Conservation (phyloP, 371 early-diverging fungal genomes). For the Syncephalastrum racemosum region DNA sequence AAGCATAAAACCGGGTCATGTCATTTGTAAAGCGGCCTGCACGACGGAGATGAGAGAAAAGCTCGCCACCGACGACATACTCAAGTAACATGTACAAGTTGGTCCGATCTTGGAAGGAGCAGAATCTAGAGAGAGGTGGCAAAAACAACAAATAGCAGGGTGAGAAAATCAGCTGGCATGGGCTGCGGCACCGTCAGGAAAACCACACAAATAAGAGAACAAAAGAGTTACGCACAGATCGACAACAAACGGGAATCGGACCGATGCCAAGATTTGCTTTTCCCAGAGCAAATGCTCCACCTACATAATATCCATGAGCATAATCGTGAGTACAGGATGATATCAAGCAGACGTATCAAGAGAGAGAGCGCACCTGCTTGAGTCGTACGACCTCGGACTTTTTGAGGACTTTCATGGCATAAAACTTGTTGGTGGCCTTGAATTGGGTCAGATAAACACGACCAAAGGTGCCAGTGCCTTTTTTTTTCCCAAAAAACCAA, state of each 20-base stretch:
- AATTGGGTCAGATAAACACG: conserved; percentile 81
- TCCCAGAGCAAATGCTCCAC: conserved; percentile 96
- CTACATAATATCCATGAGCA: background rate
- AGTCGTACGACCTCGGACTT: conserved; percentile 90
- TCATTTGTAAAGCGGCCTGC: conserved; percentile 83
- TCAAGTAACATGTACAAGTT: conserved; percentile 90
- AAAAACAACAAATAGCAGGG: no score
- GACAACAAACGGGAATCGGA: conserved; percentile 90
- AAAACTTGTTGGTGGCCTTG: conserved; percentile 64
- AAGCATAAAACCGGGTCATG: conserved; percentile 74
- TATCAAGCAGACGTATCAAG: no score
- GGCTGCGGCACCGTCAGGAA: no score
- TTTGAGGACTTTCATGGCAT: conserved; percentile 94
- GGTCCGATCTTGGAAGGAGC: conserved; percentile 8
- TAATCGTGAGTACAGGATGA: no score
- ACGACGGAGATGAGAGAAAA: conserved; percentile 86
- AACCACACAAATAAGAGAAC: background rate
- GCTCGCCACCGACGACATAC: conserved; percentile 88
- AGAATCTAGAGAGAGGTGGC: no score
- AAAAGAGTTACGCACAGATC: conserved; percentile 58
- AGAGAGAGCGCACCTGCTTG: conserved; percentile 82
- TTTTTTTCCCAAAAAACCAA: conserved; percentile 8
- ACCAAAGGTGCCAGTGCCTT: conserved; percentile 83
- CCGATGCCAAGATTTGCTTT: conserved; percentile 80
- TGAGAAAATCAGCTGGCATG: no score